Conservation (phyloP, 2,329 filamentous ascomycete genomes). For the Drechslerella stenobrocha region DNA sequence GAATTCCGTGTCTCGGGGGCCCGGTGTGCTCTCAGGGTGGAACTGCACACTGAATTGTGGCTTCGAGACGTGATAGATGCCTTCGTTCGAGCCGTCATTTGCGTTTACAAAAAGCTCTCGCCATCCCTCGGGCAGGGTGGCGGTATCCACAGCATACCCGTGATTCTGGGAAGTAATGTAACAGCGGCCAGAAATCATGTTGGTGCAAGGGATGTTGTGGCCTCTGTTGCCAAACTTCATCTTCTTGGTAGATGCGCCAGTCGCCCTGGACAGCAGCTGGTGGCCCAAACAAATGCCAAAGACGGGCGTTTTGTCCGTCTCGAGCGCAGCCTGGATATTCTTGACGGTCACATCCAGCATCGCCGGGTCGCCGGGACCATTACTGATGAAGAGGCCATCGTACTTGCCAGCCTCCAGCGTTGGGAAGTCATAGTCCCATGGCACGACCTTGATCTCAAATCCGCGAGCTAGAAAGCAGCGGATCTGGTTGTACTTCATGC, state of each 20-base stretch:
- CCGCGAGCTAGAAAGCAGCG: slow-evolving; percentile 88
- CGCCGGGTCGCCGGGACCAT: slow-evolving; percentile 93
- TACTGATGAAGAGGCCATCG: slow-evolving; percentile 96
- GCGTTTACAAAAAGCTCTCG: slow-evolving; percentile 95
- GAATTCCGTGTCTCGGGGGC: slow-evolving; percentile 92
- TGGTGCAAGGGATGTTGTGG: slow-evolving; percentile 97
- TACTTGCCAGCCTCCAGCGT: slow-evolving; percentile 77
- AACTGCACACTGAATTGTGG: slow-evolving; percentile 99
- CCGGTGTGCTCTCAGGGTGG: slow-evolving; percentile 94
- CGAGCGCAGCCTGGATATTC: slow-evolving; percentile 74
- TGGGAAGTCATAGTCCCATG: slow-evolving; percentile 93
- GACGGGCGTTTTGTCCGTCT: slow-evolving; percentile 79
- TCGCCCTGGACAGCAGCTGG: slow-evolving; percentile 84
- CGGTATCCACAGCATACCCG: slow-evolving; percentile 86
- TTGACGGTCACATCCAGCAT: slow-evolving; percentile 77
- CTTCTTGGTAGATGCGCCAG: slow-evolving; percentile 82
- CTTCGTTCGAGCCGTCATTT: slow-evolving; percentile 97
- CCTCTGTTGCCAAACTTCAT: slow-evolving; percentile 99
- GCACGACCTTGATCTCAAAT: slow-evolving; percentile 90
- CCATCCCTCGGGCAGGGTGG: slow-evolving; percentile 76
- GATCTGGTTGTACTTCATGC: slow-evolving; percentile 97
- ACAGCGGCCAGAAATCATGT: slow-evolving; percentile 90
- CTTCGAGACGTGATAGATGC: slow-evolving; percentile 80
- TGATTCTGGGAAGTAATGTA: slow-evolving; percentile 99
- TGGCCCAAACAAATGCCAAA: slow-evolving; percentile 97